phyloP scores from a whole-genome alignment of 2,329 filamentous ascomycete genomes.

The Ceratocystis lukuohia region DNA sequence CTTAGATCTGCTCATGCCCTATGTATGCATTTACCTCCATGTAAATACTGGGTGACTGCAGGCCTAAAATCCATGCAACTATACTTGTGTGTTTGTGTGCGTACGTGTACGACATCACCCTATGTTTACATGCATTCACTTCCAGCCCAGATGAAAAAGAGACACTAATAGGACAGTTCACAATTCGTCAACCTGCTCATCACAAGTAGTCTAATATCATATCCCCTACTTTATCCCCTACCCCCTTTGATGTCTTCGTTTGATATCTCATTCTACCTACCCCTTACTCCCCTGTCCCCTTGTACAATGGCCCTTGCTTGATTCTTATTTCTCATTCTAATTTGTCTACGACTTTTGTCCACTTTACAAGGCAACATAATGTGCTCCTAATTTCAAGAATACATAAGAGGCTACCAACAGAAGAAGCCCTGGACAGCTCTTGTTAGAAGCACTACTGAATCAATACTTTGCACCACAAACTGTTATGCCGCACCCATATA shows the following conservation, averaged over 20 bases:
- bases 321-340: slow-evolving; percentile 3
- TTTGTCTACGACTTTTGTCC: background rate
- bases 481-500: background rate
- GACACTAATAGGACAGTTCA: too few species aligned
- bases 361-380: background rate
- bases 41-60: background rate
- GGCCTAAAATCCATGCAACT: background rate
- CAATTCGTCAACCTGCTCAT: background rate
- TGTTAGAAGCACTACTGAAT: background rate
- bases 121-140: background rate
- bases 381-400: background rate
- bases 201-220: background rate
- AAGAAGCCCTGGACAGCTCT: background rate
- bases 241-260: background rate
- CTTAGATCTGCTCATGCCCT: background rate
- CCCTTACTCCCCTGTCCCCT: background rate
- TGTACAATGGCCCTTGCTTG: background rate
- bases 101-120: background rate
- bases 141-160: background rate
- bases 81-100: background rate
- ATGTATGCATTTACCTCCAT: background rate
- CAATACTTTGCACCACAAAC: background rate
- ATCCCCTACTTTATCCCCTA: background rate
- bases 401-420: background rate
- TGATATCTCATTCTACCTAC: background rate